These are phyloP conservation scores for Petunia axillaris DNA, from an alignment of 257 asterid genomes.

Conservation along the genomic window DNA sequence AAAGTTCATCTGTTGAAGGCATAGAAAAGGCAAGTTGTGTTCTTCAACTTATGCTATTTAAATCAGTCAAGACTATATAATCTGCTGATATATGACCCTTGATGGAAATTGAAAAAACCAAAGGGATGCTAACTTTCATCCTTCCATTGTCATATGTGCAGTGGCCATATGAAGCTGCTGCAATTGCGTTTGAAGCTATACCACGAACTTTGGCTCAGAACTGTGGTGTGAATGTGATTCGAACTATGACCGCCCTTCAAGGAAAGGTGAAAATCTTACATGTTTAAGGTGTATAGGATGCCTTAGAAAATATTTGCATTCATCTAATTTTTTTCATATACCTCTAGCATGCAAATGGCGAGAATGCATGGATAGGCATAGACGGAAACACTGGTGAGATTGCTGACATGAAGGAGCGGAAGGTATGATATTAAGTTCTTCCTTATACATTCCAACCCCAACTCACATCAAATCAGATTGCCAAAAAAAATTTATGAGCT, in stretches of 20 bases:
- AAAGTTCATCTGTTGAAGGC: conserved; percentile 90
- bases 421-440: conserved; percentile 51
- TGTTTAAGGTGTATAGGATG: not conserved
- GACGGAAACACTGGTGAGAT: conserved; percentile 95
- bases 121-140: not conserved
- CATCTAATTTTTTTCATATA: conserved; percentile 12
- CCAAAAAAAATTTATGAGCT: too few species aligned
- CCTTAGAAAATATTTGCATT: not conserved
- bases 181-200: conserved; percentile 94
- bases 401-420: conserved; percentile 87
- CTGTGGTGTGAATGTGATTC: conserved; percentile 94
- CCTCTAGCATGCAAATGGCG: conserved; percentile 87
- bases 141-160: conserved; percentile 30
- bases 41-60: not conserved
- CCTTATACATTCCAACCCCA: not conserved
- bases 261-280: conserved; percentile 63
- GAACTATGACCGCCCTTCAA: conserved; percentile 92
- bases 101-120: not conserved
- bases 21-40: conserved; percentile 68
- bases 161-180: conserved; percentile 99
- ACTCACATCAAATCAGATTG: too few species aligned
- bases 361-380: conserved; percentile 94
- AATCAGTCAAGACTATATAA: not conserved
- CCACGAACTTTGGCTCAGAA: conserved; percentile 98
- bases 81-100: not conserved